Percentiles rank a stretch among this genome's conserved stretches.
phyloP scores from a whole-genome alignment of 176 grass and related monocot species.

The Juncus effusus region DNA sequence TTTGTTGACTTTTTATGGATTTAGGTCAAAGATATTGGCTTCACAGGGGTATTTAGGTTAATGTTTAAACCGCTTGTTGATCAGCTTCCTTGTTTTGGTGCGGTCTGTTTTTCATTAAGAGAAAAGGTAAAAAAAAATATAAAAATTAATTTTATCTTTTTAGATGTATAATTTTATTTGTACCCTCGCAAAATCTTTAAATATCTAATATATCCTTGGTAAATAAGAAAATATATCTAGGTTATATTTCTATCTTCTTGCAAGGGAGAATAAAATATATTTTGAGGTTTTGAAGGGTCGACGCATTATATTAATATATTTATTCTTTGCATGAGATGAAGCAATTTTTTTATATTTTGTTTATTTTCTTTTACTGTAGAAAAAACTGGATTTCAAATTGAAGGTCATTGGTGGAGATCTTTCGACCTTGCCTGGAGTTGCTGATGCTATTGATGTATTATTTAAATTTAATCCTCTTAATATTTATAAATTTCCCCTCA shows the following conservation, averaged over 20 bases:
- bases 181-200: conserved; percentile 68
- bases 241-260: background rate
- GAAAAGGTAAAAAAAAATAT: conserved; percentile 53
- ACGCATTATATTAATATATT: background rate
- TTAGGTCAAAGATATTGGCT: conserved; percentile 86
- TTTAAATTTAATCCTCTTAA: background rate
- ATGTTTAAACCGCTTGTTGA: conserved; percentile 84
- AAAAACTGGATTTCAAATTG: conserved; percentile 95
- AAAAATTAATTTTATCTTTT: conserved; percentile 45
- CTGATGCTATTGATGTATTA: conserved; percentile 87
- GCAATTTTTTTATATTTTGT: conserved; percentile 1
- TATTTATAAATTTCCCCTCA: conserved; percentile 13
- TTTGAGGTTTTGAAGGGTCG: background rate
- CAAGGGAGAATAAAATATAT: too few species aligned
- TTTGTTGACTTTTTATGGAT: conserved; percentile 11
- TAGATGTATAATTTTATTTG: conserved; percentile 92
- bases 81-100: conserved; percentile 85
- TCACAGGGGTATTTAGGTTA: conserved; percentile 82
- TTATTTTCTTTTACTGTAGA: conserved; percentile 28
- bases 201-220: background rate
- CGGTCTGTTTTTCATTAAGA: conserved; percentile 91
- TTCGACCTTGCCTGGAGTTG: conserved; percentile 87
- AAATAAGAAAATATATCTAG: background rate
- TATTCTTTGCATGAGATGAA: conserved; percentile 11
- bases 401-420: conserved; percentile 88